Percentiles rank a stretch among this genome's conserved stretches.
These are phyloP conservation scores for Mediolabrus comicus DNA, from an alignment of 108 stramenopile genomes.

Conservation along the genomic window DNA sequence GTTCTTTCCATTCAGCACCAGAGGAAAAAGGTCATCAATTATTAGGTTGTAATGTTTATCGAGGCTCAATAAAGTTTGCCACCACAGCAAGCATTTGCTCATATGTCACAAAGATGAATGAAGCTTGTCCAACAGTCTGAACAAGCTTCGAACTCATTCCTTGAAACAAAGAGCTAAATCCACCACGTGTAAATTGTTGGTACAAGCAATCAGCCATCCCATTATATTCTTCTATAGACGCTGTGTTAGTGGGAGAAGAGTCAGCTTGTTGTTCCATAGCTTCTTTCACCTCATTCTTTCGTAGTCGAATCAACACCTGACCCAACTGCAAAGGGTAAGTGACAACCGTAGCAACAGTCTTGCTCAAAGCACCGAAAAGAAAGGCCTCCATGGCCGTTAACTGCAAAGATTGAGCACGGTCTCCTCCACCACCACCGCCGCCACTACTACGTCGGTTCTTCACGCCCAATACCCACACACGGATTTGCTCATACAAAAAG, in stretches of 20 bases:
- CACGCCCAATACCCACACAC: constrained; percentile 52
- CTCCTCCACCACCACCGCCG: neutral
- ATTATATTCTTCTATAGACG: constrained; percentile 29
- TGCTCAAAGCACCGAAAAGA: constrained; percentile 84
- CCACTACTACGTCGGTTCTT: neutral
- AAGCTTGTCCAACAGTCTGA: constrained; percentile 89
- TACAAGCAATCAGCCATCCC: constrained; percentile 73
- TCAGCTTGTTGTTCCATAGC: neutral
- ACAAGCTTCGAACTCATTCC: constrained; percentile 93
- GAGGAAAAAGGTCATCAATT: too few species aligned
- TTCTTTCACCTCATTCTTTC: constrained; percentile 43
- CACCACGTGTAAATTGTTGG: constrained; percentile 63
- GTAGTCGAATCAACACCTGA: constrained; percentile 58
- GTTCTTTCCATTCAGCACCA: too few species aligned
- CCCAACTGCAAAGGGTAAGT: constrained; percentile 91
- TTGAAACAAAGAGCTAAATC: constrained; percentile 68
- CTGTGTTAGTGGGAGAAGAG: neutral
- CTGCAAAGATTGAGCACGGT: constrained; percentile 2
- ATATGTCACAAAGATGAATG: constrained; percentile 89
- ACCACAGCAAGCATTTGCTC: constrained; percentile 65
- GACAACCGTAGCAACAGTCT: constrained; percentile 82
- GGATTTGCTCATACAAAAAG: constrained; percentile 74
- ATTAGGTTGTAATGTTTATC: too few species aligned
- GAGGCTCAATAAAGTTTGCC: neutral
- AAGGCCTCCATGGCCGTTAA: constrained; percentile 80